Evolutionary conservation across 2,329 filamentous ascomycete genomes (phyloP), one percentile per base, ranked within the genome.

Genomic region (Metarhizium humberi): DNA sequence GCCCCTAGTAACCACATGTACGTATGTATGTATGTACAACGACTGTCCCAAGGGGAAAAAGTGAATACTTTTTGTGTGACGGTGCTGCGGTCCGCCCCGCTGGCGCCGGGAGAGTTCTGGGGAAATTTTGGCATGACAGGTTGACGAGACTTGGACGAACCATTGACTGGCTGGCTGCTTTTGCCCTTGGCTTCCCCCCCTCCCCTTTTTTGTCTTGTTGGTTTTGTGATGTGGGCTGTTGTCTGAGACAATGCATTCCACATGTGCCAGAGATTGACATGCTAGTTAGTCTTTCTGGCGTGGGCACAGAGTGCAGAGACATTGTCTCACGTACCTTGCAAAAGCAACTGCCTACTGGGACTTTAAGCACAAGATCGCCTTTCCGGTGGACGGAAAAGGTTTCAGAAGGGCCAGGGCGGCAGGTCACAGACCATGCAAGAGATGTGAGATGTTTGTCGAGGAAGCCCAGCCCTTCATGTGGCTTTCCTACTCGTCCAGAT

Each of bases 21-120:
- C 6, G 7, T 34, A 34, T 7, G 32, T 8, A 20, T 20, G 20
- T 20, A 20, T 20, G 20, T 20, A 20, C 32, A 11, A 7, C 32
- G 4, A 34, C 32, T 11, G 32, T 34, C 32, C 32, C 32, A 34
- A 11, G 10, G 32, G 32, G 1, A 30, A 4, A 25, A 14, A 42
- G 16, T 8, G 20, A 45, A 32, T 38, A n/a, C 25, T 25, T 25
- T 25, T 36, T 42, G 30, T 52, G 49, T 32, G 49, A 48, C 49
- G 48, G 18, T 42, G 29, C 25, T 18, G 49, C 51, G 53, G 30
- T 52, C 52, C 54, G 51, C 36, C 50, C 48, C 54, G 51, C 48
- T 20, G 54, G 43, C 18, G 42, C 38, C 50, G 16, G 25, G n/a
- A 50, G 32, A 30, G 29, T 42, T 46, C 32, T 53, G 20, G 52